phyloP scores from a whole-genome alignment of 1,284 basidiomycete species.

The Ceratobasidium sp. region DNA sequence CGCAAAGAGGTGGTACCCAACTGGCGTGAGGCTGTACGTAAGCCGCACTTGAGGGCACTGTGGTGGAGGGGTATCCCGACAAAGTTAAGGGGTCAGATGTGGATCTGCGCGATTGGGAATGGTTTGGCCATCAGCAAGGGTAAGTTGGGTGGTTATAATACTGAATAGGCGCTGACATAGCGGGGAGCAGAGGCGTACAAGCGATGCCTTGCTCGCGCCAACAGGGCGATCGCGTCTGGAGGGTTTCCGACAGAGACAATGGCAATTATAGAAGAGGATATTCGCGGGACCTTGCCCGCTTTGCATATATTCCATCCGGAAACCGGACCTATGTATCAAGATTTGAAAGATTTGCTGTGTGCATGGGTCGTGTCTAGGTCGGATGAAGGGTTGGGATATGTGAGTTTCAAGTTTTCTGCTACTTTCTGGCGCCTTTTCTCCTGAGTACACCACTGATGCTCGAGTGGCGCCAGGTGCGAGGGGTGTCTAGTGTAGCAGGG shows the following conservation, averaged over 20 bases:
- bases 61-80: conserved; percentile 96
- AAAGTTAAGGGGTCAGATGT: conserved; percentile 86
- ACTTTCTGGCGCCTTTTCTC: conserved; percentile 54
- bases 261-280: conserved; percentile 84
- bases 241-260: conserved; percentile 80
- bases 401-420: conserved; percentile 57
- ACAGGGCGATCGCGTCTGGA: conserved; percentile 77
- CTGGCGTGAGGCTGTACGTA: conserved; percentile 76
- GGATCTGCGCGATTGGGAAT: conserved; percentile 92
- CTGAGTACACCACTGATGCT: conserved; percentile 3
- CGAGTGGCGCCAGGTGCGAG: conserved; percentile 48
- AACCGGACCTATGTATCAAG: conserved; percentile 86
- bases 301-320: conserved; percentile 89
- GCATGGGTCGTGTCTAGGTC: conserved; percentile 94
- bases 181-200: conserved; percentile 77
- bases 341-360: conserved; percentile 88
- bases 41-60: conserved; percentile 74
- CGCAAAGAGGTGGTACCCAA: conserved; percentile 85
- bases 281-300: conserved; percentile 83
- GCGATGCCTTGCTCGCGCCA: conserved; percentile 79
- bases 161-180: conserved; percentile 22
- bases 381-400: conserved; percentile 89
- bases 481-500: conserved; percentile 72
- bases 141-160: conserved; percentile 63
- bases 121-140: conserved; percentile 89